Base-by-base conservation (phyloP, 1,284 basidiomycete genomes). In the Ustilago tritici region DNA sequence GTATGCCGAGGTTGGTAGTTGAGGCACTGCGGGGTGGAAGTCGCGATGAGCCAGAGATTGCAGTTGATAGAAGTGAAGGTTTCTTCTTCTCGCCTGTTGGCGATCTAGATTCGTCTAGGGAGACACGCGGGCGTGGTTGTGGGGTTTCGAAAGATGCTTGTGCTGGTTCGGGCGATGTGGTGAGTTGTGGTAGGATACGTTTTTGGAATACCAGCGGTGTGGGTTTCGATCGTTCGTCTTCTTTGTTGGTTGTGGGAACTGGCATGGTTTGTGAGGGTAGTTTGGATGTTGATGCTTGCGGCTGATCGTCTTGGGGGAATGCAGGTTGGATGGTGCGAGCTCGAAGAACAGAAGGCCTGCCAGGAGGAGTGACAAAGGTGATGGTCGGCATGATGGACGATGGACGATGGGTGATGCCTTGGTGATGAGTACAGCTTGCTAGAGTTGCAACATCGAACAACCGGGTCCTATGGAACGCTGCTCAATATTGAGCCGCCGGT, bases 331-430 rank as follows among this genome's bases (percentile, higher is more conserved):
- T n/a, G 2, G 62, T 46, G 15, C 58, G 28, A 35, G 52, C 46
- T 1, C 65, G 57, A 28, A 69, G 55, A 14, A 63, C 57, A 17
- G 74, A 72, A 15, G 69, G 65, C 19, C 70, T 56, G 46, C 60
- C 56, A 1, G 74, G 74, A 59, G 74, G 74, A 17, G 74, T 76
- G 40, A 61, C 31, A 23, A 76, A 76, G 4, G 69, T 69, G 62
- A 76, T 68, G 40, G 62, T 47, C 32, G 68, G 65, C 74, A 76
- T 76, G 8, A 8, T 69, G 40, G 15, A 53, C n/a, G 43, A 38
- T 28, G 23, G 23, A 0, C 23, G 23, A 28, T 23, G 23, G 23
- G 23, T 3, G 23, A 28, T 28, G 23, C 23, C 23, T 28, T 28
- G 3, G 23, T 28, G 23, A 28, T 28, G 23, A 28, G 23, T 28